Base-by-base conservation (phyloP, 768 basidiomycete species). In the Lactarius evosmus region DNA sequence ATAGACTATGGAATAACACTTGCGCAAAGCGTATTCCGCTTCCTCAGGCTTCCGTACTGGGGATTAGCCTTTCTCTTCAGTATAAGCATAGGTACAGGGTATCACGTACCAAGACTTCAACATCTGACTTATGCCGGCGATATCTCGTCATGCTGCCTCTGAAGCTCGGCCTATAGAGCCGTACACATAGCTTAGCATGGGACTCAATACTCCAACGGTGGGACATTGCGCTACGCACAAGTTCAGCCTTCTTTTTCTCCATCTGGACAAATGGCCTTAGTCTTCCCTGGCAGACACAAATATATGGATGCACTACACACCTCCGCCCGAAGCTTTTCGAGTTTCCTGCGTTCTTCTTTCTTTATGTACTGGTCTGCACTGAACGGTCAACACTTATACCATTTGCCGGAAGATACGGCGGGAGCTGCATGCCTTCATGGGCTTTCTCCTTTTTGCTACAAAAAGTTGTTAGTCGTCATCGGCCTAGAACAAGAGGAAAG, bases 371-470 rank as follows among this genome's bases (percentile, higher is more conserved):
- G 81, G 62, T 88, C 89, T 91, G 67, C 40, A 38, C 53, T 25
- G 57, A 22, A 30, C 33, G 33, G 34, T 52, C 62, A 67, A 19
- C 65, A 69, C 17, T 69, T n/a, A 36, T 58, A 52, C 0, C 7
- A 7, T 7, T 34, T 25, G 46, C 6, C 5, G 17, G n/a, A 6
- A 12, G 25, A 34, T 58, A 17, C 29, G n/a, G 27, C 8, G 17
- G n/a, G 16, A 12, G 74, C 72, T 62, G 27, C 69, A 36, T 63
- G 79, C 83, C 80, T 76, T 91, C 89, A 57, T 88, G 82, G 22
- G 88, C 89, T 71, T 82, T 85, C 74, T 90, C 89, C 74, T 83
- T 89, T 75, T 84, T 84, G 70, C 89, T 91, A 73, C 46, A 60
- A 33, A 25, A 36, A 40, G 11, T 25, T 22, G 30, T 61, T 17